Conservation (phyloP, 345 rosid genomes). For the Eucalyptus tenuipes region DNA sequence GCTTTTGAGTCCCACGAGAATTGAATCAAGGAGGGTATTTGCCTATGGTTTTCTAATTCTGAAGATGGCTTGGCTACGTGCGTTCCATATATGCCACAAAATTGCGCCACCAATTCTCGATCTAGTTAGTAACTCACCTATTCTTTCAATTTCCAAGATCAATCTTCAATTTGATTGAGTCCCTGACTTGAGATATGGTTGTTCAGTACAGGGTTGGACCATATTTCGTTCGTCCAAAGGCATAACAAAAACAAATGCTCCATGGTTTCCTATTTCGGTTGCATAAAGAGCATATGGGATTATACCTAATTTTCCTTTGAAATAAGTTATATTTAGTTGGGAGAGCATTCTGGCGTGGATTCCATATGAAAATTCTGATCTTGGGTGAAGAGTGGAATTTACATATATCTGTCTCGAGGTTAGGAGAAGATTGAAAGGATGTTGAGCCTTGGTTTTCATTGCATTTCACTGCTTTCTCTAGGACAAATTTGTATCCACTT, state of each 20-base stretch:
- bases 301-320: accelerated
- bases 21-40: background rate
- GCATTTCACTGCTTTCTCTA: accelerated
- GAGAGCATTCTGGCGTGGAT: background rate
- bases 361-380: background rate
- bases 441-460: background rate
- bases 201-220: background rate
- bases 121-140: background rate
- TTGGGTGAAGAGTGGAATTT: background rate
- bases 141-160: background rate
- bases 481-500: background rate
- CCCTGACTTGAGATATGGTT: background rate
- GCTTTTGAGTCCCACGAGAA: background rate
- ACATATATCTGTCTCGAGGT: background rate
- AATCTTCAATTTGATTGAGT: background rate
- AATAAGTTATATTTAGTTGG: background rate
- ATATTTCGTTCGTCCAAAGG: too few relatives aligned
- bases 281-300: background rate
- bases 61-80: background rate
- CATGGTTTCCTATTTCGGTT: accelerated
- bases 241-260: background rate
- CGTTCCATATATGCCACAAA: background rate
- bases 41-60: background rate
- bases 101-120: background rate
- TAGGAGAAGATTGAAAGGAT: background rate